Evolutionary conservation across 768 basidiomycete species (phyloP).

Genomic region (Tricholoma furcatifolium): DNA sequence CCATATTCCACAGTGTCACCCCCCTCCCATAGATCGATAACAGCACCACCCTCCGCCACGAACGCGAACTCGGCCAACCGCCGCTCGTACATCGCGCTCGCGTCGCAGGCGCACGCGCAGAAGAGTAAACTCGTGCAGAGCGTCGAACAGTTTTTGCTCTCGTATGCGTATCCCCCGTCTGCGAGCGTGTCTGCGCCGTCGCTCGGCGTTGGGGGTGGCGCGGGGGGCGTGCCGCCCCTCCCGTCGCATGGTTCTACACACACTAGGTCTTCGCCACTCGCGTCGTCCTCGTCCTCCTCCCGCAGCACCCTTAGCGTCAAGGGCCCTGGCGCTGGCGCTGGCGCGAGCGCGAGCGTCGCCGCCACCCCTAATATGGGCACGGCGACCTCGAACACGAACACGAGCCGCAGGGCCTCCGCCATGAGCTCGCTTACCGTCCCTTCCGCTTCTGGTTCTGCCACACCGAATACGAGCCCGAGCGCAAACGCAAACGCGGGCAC

Average conservation of each 20-base stretch:
- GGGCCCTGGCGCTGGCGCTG: no score
- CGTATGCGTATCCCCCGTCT: conserved; percentile 30
- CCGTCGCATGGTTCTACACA: neutral
- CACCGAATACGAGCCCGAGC: no score
- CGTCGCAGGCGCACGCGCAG: neutral
- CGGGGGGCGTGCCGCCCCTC: neutral
- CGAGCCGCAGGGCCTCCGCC: no score
- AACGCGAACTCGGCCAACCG: neutral
- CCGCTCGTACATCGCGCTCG: neutral
- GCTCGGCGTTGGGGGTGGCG: neutral
- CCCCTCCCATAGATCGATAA: neutral
- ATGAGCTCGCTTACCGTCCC: no score
- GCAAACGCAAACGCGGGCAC: neutral
- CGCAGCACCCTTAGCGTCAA: no score
- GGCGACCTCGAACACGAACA: no score
- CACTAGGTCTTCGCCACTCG: neutral
- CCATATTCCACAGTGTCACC: conserved; percentile 16
- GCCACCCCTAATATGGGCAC: no score
- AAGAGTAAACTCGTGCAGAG: conserved; percentile 35
- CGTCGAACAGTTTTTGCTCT: conserved; percentile 37
- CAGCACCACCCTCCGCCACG: neutral
- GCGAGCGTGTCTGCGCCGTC: conserved; percentile 5
- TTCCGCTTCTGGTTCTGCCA: no score
- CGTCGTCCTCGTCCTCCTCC: no score
- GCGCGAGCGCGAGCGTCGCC: no score